Evolutionary conservation across 805 yeast species (phyloP).

Genomic region (Metschnikowia cubensis): DNA sequence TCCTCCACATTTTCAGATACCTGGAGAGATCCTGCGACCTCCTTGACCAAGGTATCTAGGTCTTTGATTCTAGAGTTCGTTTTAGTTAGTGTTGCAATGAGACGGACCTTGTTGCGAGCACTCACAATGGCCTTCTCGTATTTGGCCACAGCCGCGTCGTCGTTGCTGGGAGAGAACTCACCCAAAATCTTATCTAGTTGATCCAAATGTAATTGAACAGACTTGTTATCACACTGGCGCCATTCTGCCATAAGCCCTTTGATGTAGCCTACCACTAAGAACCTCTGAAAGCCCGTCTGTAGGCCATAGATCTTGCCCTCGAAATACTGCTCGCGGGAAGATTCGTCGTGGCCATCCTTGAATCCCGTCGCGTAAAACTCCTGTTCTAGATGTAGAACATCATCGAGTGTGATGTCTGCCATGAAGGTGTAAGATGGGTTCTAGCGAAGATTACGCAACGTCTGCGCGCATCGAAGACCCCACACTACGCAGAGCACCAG

Average conservation of each 20-base stretch:
- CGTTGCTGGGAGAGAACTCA: conserved; percentile 32
- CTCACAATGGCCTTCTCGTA: conserved; percentile 50
- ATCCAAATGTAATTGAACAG: conserved; percentile 22
- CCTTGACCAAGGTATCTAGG: conserved; percentile 31
- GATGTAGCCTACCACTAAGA: conserved; percentile 65
- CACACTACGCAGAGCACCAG: background rate
- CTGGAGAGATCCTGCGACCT: conserved; percentile 37
- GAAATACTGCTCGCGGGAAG: conserved; percentile 51
- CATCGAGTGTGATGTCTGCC: conserved; percentile 38
- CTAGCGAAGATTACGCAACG: background rate
- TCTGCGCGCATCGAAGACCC: conserved; percentile 3
- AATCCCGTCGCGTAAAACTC: conserved; percentile 64
- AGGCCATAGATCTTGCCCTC: conserved; percentile 87
- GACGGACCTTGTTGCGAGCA: conserved; percentile 59
- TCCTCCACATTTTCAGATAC: conserved; percentile 37
- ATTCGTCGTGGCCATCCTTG: conserved; percentile 63
- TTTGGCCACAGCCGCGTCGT: conserved; percentile 51
- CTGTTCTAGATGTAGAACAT: conserved; percentile 56
- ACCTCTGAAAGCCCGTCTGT: conserved; percentile 73
- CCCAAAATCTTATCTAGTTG: conserved; percentile 26
- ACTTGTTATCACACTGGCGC: conserved; percentile 15
- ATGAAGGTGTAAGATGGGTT: conserved; percentile 3
- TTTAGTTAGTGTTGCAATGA: conserved; percentile 39
- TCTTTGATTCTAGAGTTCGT: conserved; percentile 22
- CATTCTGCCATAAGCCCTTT: conserved; percentile 45